phyloP scores from a whole-genome alignment of 2,329 filamentous ascomycete genomes.

The Neopestalotiopsis clavispora region DNA sequence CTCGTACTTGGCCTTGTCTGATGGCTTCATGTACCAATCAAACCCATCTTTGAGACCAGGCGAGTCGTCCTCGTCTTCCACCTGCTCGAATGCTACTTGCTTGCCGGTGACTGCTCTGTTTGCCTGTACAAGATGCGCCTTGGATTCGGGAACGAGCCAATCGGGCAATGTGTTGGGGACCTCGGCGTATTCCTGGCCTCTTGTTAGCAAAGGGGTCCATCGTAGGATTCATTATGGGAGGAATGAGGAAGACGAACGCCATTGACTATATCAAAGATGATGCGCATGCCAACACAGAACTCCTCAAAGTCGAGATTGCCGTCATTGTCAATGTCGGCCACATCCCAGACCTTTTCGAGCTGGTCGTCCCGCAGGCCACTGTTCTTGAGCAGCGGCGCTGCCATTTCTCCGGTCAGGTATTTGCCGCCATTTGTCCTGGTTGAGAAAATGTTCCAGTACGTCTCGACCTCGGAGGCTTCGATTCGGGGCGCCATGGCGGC shows the following conservation, averaged over 20 bases:
- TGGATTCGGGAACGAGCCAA: slow-evolving; percentile 96
- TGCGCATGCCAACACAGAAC: slow-evolving; percentile 97
- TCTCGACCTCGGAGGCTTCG: slow-evolving; percentile 66
- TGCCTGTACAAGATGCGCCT: slow-evolving; percentile 87
- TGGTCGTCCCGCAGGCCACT: slow-evolving; percentile 71
- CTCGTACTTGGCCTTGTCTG: slow-evolving; percentile 92
- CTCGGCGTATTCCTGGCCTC: slow-evolving; percentile 77
- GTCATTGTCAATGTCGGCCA: slow-evolving; percentile 96
- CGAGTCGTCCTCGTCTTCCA: slow-evolving; percentile 82
- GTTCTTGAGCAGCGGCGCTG: slow-evolving; percentile 67
- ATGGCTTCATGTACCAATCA: slow-evolving; percentile 98
- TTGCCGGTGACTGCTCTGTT: slow-evolving; percentile 78
- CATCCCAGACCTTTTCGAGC: slow-evolving; percentile 96
- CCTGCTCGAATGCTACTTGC: slow-evolving; percentile 81
- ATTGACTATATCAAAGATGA: slow-evolving; percentile 97
- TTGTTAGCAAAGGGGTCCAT: background rate
- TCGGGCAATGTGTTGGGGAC: slow-evolving; percentile 88
- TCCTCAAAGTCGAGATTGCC: slow-evolving; percentile 98
- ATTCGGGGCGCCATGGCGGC: slow-evolving; percentile 63
- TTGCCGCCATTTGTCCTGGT: slow-evolving; percentile 64
- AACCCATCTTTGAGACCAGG: slow-evolving; percentile 92
- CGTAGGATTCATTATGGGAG: no score
- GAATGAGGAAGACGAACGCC: slow-evolving; percentile 60
- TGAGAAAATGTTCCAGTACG: slow-evolving; percentile 70
- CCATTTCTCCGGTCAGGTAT: slow-evolving; percentile 65